Base-by-base conservation (phyloP, 2,329 filamentous ascomycete genomes). In the Macrophomina tecta region DNA sequence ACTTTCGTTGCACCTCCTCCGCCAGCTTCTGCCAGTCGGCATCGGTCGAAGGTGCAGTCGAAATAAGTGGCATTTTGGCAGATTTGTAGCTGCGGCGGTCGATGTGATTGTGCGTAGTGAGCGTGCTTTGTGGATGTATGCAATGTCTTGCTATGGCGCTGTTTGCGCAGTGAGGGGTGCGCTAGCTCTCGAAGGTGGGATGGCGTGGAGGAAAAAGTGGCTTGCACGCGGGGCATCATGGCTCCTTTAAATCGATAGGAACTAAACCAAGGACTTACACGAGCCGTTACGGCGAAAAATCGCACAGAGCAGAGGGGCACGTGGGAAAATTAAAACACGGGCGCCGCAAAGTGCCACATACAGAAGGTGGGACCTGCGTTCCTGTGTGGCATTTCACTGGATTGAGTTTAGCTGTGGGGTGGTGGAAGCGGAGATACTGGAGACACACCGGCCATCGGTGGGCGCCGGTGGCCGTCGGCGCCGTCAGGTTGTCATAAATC, bases 361-460 rank as follows among this genome's bases (percentile, higher is more conserved):
- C 18, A 62, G 58, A n/a, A 62, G 58, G 58, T 62, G 58, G 58
- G 58, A 62, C 58, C 58, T 40, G 32, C 32, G 58, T 36, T 14
- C 58, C 38, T 40, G 5, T 38, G 30, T 62, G 45, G 58, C 45
- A 62, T 49, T 38, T 62, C 5, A 45, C 58, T 62, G 58, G 30
- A 62, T 36, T 9, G 45, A 62, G 58, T 62, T 62, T 51, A 62
- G 58, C 58, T 62, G 58, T 62, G 58, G 58, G 58, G 58, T 62
- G 34, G 32, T 38, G n/a, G 46, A 62, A 28, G 58, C 45, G 58
- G 58, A 62, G 58, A 62, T 40, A 30, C 58, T 62, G 58, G 45
- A 62, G 45, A 46, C 45, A 9, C 42, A n/a, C 58, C 58, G 45
- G 58, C n/a, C 30, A 45, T 40, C 58, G 58, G 58, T 62, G 58